Percentiles rank a stretch among this genome's conserved stretches.
Evolutionary conservation across 208 protist species (phyloP).

Genomic region (Leishmania arabica): DNA sequence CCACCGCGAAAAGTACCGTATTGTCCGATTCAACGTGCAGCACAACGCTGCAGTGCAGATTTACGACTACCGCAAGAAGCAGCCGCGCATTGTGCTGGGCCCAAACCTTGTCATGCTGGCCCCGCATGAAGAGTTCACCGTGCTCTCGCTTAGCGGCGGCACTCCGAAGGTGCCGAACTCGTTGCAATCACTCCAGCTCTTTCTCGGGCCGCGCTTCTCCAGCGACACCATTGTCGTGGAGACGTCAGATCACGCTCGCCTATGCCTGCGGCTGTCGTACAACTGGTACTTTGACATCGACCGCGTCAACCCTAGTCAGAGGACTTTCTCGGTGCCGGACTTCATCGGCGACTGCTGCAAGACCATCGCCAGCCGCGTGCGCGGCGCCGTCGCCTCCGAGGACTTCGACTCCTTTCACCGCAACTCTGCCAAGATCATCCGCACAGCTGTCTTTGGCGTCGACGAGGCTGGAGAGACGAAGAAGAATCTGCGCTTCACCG

Average conservation of each 20-base stretch:
- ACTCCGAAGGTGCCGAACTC: slow-evolving; percentile 94
- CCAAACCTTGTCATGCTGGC: slow-evolving; percentile 95
- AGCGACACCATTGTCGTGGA: slow-evolving; percentile 95
- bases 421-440: slow-evolving; percentile 96
- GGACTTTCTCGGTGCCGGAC: slow-evolving; percentile 92
- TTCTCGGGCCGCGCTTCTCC: slow-evolving; percentile 95
- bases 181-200: slow-evolving; percentile 92
- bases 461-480: slow-evolving; percentile 54
- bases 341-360: slow-evolving; percentile 98
- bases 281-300: slow-evolving; percentile 97
- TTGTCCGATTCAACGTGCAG: slow-evolving; percentile 95
- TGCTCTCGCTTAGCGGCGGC: slow-evolving; percentile 92
- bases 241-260: slow-evolving; percentile 96
- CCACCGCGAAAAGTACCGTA: slow-evolving; percentile 61
- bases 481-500: slow-evolving; percentile 79
- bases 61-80: slow-evolving; percentile 94
- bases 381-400: slow-evolving; percentile 92
- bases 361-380: slow-evolving; percentile 95
- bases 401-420: slow-evolving; percentile 98
- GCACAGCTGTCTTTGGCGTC: slow-evolving; percentile 93
- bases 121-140: slow-evolving; percentile 97
- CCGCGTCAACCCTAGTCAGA: slow-evolving; percentile 36
- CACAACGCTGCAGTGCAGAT: slow-evolving; percentile 97
- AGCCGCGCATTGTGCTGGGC: slow-evolving; percentile 92
- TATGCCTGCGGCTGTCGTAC: slow-evolving; percentile 95